Evolutionary conservation across 768 basidiomycete species (phyloP).

Genomic region (Rhizopogon sp.): DNA sequence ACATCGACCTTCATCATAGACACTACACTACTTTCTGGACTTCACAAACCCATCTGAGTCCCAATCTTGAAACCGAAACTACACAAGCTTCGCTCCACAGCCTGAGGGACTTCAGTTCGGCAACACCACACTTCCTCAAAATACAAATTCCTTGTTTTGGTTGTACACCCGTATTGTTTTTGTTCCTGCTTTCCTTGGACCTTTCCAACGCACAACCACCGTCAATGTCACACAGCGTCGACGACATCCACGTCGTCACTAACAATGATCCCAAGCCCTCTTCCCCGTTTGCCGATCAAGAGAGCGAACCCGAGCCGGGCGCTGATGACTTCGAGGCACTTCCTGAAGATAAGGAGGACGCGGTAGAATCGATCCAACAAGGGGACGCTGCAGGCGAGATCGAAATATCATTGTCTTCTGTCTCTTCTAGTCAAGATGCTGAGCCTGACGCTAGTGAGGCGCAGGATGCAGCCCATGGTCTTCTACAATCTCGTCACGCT

Average conservation of each 20-base stretch:
- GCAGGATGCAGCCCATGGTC: slow-evolving; percentile 18
- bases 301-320: slow-evolving; percentile 61
- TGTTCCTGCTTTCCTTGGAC: slow-evolving; percentile 19
- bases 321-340: slow-evolving; percentile 25
- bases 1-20: no score
- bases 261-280: slow-evolving; percentile 16
- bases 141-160: background rate
- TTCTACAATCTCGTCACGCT: slow-evolving; percentile 20
- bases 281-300: slow-evolving; percentile 40
- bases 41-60: no score
- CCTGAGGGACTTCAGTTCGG: no score
- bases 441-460: slow-evolving; percentile 27
- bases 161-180: slow-evolving; percentile 21
- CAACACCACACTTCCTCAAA: no score
- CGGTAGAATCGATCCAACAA: slow-evolving; percentile 10
- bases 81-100: no score
- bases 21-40: no score
- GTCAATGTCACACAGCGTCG: slow-evolving; percentile 22
- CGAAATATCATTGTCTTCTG: slow-evolving; percentile 12
- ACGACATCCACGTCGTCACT: slow-evolving; percentile 9
- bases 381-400: slow-evolving; percentile 7
- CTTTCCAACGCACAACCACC: slow-evolving; percentile 22
- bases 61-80: no score
- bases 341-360: slow-evolving; percentile 7
- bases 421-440: slow-evolving; percentile 15